phyloP scores from a whole-genome alignment of 2,329 filamentous ascomycete species.

The Fusarium sp. region DNA sequence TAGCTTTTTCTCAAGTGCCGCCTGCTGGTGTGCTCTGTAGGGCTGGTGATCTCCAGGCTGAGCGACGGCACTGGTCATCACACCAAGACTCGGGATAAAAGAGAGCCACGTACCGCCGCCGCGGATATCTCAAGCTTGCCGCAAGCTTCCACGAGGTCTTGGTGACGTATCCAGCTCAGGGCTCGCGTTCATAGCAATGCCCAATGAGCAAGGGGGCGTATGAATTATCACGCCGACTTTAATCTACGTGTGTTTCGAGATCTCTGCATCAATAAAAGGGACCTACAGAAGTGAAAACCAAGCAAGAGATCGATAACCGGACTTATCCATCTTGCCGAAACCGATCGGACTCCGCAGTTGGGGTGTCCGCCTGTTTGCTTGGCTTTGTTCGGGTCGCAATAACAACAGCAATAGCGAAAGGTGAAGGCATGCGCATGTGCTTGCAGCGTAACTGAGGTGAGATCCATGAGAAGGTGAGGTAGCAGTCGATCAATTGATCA shows the following conservation, averaged over 20 bases:
- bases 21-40: conserved; percentile 12
- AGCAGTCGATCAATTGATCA: conserved; percentile 28
- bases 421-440: conserved; percentile 7
- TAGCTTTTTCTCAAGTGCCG: conserved; percentile 18
- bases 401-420: neutral
- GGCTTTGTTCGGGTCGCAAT: neutral
- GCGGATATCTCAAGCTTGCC: conserved; percentile 34
- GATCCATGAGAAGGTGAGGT: conserved; percentile 8
- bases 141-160: conserved; percentile 9
- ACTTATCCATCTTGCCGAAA: conserved; percentile 45
- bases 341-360: conserved; percentile 45
- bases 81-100: neutral
- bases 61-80: conserved; percentile 28
- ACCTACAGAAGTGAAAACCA: too few relatives aligned
- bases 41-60: conserved; percentile 31
- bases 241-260: conserved; percentile 15
- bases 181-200: neutral
- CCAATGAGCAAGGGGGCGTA: neutral
- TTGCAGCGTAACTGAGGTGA: conserved; percentile 22
- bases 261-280: too few relatives aligned
- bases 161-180: conserved; percentile 17
- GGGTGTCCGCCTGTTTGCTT: conserved; percentile 17
- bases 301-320: conserved; percentile 35
- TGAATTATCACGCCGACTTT: neutral
- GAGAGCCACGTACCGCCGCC: neutral